Conservation (phyloP, 2,329 filamentous ascomycete genomes). For the Phaeoacremonium minimum region DNA sequence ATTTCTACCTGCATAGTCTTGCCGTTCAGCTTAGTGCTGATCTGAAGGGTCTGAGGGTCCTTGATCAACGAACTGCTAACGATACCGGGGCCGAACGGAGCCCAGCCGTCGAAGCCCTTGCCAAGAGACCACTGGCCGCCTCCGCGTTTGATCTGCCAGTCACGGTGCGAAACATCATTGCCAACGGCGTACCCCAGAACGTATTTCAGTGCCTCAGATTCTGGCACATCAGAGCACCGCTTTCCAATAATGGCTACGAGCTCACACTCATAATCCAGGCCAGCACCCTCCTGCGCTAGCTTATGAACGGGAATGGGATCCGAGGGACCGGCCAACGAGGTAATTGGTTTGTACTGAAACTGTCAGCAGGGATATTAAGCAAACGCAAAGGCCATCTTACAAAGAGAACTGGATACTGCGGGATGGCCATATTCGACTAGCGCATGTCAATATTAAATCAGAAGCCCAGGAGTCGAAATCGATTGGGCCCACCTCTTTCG, state of each 20-base stretch:
- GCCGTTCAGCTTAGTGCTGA: slow-evolving; percentile 58
- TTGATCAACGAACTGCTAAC: slow-evolving; percentile 51
- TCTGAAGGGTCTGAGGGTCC: slow-evolving; percentile 52
- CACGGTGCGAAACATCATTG: slow-evolving; percentile 77
- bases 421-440: slow-evolving; percentile 60
- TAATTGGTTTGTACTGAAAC: slow-evolving; percentile 60
- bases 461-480: not conserved
- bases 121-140: slow-evolving; percentile 68
- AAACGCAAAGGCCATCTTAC: slow-evolving; percentile 27
- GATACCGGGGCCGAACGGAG: slow-evolving; percentile 68
- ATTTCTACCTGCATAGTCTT: slow-evolving; percentile 42
- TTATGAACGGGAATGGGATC: slow-evolving; percentile 63
- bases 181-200: slow-evolving; percentile 72
- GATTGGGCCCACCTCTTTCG: slow-evolving; percentile 50
- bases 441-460: not conserved
- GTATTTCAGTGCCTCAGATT: slow-evolving; percentile 62
- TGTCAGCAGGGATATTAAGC: not conserved
- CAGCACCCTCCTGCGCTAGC: slow-evolving; percentile 61
- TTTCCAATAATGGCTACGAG: slow-evolving; percentile 70
- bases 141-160: slow-evolving; percentile 67
- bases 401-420: slow-evolving; percentile 69
- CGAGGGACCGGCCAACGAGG: slow-evolving; percentile 58
- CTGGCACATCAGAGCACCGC: slow-evolving; percentile 59
- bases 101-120: slow-evolving; percentile 74
- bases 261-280: slow-evolving; percentile 78